Evolutionary conservation across 192 early-diverging fungal genomes (phyloP).

Genomic region (Haplosporangium gracile): DNA sequence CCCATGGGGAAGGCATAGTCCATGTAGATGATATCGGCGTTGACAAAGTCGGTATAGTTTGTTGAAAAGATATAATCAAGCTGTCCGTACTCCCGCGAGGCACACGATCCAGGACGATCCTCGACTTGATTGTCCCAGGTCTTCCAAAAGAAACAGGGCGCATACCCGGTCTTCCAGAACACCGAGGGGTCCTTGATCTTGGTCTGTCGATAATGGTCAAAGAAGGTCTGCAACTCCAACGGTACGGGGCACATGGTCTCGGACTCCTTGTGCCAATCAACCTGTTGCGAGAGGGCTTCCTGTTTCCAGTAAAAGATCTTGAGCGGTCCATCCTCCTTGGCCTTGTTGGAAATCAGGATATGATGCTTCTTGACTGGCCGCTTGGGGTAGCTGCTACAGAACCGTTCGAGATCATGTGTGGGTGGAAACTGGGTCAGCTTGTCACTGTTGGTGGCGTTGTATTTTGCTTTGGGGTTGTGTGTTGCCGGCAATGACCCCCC

Average conservation of each 20-base stretch:
- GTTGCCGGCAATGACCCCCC: background rate
- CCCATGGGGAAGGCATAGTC: constrained; percentile 22
- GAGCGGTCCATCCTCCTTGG: background rate
- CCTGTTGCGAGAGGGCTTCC: no score
- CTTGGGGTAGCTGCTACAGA: background rate
- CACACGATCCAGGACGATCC: background rate
- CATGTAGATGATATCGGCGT: constrained; percentile 34
- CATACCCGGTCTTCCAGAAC: constrained; percentile 6
- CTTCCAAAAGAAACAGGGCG: constrained; percentile 12
- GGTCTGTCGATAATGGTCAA: background rate
- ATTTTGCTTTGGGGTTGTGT: background rate
- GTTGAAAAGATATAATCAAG: constrained; percentile 12
- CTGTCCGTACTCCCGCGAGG: background rate
- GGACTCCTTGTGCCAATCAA: constrained; percentile 9
- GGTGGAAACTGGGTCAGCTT: background rate
- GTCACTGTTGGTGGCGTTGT: background rate
- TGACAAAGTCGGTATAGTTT: constrained; percentile 46
- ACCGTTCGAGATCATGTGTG: background rate
- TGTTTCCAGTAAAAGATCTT: constrained; percentile 16
- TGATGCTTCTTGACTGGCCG: background rate
- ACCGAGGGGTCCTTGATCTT: background rate
- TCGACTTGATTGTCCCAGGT: background rate
- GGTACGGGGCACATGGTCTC: background rate
- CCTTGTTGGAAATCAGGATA: background rate
- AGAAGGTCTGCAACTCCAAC: constrained; percentile 2